Conservation (phyloP, 495 filamentous ascomycete genomes). For the Penicillium taxi region DNA sequence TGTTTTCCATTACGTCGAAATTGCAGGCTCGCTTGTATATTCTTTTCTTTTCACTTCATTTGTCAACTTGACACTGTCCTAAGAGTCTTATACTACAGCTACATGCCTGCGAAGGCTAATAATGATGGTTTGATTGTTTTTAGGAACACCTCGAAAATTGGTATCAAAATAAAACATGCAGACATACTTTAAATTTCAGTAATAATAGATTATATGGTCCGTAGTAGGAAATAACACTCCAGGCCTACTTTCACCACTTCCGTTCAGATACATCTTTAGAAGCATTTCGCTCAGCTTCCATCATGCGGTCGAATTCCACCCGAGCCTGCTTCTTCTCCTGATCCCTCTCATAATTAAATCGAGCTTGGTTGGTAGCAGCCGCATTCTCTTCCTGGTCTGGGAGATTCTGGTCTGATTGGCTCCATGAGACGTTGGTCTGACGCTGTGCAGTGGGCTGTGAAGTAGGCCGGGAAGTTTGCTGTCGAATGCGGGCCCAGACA, state of each 20-base stretch:
- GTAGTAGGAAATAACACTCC: no score
- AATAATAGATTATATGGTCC: no score
- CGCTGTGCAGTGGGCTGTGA: slow-evolving; percentile 7
- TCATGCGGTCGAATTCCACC: slow-evolving; percentile 34
- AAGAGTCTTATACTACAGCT: not conserved
- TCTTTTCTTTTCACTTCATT: not conserved
- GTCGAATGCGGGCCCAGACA: slow-evolving; percentile 39
- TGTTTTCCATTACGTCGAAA: not conserved
- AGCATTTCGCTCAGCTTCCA: slow-evolving; percentile 32
- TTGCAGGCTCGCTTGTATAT: not conserved
- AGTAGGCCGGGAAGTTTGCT: slow-evolving; percentile 13
- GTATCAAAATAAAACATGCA: not conserved
- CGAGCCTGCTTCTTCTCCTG: slow-evolving; percentile 31
- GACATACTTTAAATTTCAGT: no score
- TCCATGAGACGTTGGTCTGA: slow-evolving; percentile 6
- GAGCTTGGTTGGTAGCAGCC: slow-evolving; percentile 3
- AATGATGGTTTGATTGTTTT: not conserved
- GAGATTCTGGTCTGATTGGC: slow-evolving; percentile 3
- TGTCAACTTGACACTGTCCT: no score
- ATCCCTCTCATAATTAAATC: slow-evolving; percentile 9
- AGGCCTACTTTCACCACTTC: no score
- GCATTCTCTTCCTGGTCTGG: not conserved
- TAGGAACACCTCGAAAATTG: not conserved
- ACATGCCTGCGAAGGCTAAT: slow-evolving; percentile 6
- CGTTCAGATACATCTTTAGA: slow-evolving; percentile 13